These are phyloP conservation scores for Ilyonectria sp. DNA, from an alignment of 2,329 filamentous ascomycete genomes.

Conservation along the genomic window DNA sequence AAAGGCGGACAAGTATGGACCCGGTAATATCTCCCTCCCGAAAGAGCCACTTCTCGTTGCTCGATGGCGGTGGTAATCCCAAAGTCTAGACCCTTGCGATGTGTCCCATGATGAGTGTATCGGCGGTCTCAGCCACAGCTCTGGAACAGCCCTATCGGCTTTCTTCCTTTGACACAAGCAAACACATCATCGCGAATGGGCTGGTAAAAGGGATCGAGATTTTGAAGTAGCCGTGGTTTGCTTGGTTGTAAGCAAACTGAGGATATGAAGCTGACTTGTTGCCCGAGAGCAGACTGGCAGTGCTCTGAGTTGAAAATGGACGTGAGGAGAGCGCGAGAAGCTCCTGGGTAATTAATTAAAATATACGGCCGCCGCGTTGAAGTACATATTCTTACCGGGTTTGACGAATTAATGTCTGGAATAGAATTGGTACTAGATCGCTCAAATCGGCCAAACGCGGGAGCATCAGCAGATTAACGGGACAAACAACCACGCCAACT, in stretches of 20 bases:
- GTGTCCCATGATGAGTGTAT: too few species aligned
- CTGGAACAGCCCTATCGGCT: too few species aligned
- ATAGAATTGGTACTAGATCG: background rate
- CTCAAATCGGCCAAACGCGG: background rate
- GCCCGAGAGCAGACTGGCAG: background rate
- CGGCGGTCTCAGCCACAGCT: too few species aligned
- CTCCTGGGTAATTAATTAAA: too few species aligned
- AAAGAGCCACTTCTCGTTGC: background rate
- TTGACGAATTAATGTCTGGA: too few species aligned
- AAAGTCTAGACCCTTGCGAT: background rate
- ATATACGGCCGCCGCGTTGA: too few species aligned
- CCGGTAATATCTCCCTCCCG: background rate
- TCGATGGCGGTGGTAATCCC: background rate
- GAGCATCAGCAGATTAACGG: background rate
- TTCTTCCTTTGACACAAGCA: background rate
- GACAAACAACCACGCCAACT: background rate
- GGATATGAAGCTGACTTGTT: background rate
- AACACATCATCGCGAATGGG: background rate
- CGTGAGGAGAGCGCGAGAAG: background rate
- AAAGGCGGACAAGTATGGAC: background rate
- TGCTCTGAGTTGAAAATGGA: background rate
- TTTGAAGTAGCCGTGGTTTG: background rate
- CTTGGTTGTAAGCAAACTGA: background rate
- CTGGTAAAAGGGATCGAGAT: background rate
- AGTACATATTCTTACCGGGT: too few species aligned